A percentile compares a stretch with the other conserved stretches of the same genome.
Conservation (phyloP, 805 yeast genomes). For the Candida corydali region DNA sequence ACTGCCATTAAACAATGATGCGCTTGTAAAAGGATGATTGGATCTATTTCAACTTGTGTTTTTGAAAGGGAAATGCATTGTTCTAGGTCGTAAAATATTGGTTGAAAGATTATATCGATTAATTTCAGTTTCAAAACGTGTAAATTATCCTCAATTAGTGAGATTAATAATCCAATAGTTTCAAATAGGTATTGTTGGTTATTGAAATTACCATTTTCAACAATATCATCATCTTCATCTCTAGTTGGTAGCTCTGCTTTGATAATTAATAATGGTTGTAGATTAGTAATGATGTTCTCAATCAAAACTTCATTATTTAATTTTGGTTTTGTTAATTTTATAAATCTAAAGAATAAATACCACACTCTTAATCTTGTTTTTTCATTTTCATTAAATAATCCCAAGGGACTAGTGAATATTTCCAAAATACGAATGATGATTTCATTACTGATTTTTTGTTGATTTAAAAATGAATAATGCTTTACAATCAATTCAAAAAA, state of each 20-base stretch:
- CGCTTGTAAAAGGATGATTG: constrained; percentile 58
- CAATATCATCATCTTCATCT: constrained; percentile 54
- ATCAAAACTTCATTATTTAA: constrained; percentile 41
- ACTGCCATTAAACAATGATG: constrained; percentile 86
- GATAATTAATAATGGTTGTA: constrained; percentile 60
- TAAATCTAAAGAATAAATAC: constrained; percentile 82
- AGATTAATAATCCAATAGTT: constrained; percentile 73
- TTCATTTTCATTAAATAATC: constrained; percentile 69
- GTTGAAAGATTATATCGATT: constrained; percentile 66
- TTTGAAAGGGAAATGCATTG: constrained; percentile 40
- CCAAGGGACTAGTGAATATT: constrained; percentile 74
- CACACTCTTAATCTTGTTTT: constrained; percentile 83
- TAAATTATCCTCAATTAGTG: constrained; percentile 29
- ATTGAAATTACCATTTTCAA: constrained; percentile 55
- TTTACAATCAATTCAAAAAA: constrained; percentile 84
- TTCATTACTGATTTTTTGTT: constrained; percentile 35
- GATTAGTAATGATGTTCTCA: constrained; percentile 54
- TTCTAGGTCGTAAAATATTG: constrained; percentile 71
- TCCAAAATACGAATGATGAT: constrained; percentile 59
- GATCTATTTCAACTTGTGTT: constrained; percentile 12
- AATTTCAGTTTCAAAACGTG: constrained; percentile 35
- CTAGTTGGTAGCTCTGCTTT: constrained; percentile 52
- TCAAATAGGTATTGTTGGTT: constrained; percentile 83
- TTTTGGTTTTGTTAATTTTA: constrained; percentile 67
- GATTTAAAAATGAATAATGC: constrained; percentile 59